Evolutionary conservation across 2,329 filamentous ascomycete genomes (phyloP), one percentile per base, ranked within the genome.

Genomic region (Arthroderma uncinatum): DNA sequence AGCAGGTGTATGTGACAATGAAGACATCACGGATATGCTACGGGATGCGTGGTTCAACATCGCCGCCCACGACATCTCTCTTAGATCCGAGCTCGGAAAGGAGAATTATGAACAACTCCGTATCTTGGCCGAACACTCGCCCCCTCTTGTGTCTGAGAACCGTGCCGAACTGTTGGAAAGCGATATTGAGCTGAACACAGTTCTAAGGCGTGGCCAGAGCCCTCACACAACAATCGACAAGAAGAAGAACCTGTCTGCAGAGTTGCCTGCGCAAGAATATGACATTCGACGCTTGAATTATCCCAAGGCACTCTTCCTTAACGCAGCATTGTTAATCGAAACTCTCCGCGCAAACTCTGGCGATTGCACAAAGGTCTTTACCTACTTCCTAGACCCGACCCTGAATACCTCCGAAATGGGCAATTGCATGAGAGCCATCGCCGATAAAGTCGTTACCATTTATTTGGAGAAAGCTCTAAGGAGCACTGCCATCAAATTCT

Each of bases 1-100:
- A 21, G 56, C 59, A n/a, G 56, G 71, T 67, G 57, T 66, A 61
- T 55, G 62, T 61, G 57, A 73, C 73, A 56, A 70, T 57, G 81
- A 86, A 55, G 86, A 91, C 54, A 84, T 92, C 58, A 82, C 83
- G 6, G 80, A 87, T 60, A 74, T 94, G 57, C 81, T 93, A 63
- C 84, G 92, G 55, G 91, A 98, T 76, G 89, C 89, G 4, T 99
- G 93, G 93, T 97, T 96, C 74, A 99, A 98, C 66, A 89, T 97
- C 61, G 88, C 91, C 21, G 87, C 95, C 0, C 93, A 98, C 69
- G 93, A 91, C 3, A 95, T 97, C 68, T 85, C 84, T 8, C 78
- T 86, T 9, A 80, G 81, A 14, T 92, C 89, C 0, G 80, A 84
- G 14, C 81, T 87, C 56, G 87, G 85, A 16, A 85, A 84, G 67